Evolutionary conservation across 495 filamentous ascomycete genomes (phyloP), one percentile per base, ranked within the genome.

Genomic region (Neurospora sp.): DNA sequence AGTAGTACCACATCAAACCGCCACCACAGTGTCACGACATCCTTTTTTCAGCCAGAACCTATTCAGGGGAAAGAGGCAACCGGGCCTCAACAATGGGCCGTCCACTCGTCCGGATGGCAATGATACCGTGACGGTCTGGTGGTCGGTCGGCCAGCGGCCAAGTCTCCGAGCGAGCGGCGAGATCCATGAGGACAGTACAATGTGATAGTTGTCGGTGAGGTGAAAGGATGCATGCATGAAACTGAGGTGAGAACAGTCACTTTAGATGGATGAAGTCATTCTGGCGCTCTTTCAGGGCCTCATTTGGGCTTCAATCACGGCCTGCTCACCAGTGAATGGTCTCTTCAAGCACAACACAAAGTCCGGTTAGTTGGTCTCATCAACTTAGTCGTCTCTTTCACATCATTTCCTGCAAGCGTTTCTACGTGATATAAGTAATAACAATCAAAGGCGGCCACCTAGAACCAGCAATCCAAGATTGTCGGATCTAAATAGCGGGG

Each of bases 391-490:
- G 11, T 27, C 11, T 27, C n/a, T 11, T 11, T 48, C 4, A 20
- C 16, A 11, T 11, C 44, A 2, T 6, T 27, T 59, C 11, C 12
- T 18, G 6, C 12, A 5, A 14, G 5, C 11, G 14, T 59, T 14
- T 22, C 22, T 12, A 61, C 12, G 11, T 31, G 12, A 59, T 27
- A 12, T 5, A 14, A 2, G 22, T 31, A 12, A 31, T 31, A 6
- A 31, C 5, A 2, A 12, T 22, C 5, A 16, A 11, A 31, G 5
- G 10, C 9, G 5, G 12, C 22, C 16, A 18, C 6, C 16, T 42
- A 18, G 0, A 22, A 2, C n/a, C 5, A 12, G 41, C 41, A 1
- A 42, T 42, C 0, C 0, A 42, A 42, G 0, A 18, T 42, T 18
- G 41, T 8, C 2, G 2, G 16, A 3, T 8, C 2, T 8, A 18